A percentile compares a stretch with the other conserved stretches of the same genome.
Conservation (phyloP, 148 eudicot species). For the Rhododendron kiyosumense region DNA sequence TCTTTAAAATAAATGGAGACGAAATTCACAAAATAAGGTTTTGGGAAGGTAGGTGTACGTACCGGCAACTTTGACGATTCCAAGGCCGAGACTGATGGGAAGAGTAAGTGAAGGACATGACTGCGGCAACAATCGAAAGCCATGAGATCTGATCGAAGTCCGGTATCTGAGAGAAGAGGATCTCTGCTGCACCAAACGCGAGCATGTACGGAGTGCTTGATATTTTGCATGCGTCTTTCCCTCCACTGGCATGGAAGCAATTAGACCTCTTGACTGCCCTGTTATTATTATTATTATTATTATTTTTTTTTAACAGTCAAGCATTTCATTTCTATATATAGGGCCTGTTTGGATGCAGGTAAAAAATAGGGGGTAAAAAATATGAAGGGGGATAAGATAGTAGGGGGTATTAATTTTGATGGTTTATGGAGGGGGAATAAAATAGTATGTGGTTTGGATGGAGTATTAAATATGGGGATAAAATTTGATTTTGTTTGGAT, state of each 20-base stretch:
- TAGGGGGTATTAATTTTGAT: no score
- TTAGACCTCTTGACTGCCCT: conserved; percentile 36
- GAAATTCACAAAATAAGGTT: no score
- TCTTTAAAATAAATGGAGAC: no score
- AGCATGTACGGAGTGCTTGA: conserved; percentile 34
- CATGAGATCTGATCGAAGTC: conserved; percentile 36
- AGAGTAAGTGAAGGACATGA: conserved; percentile 49
- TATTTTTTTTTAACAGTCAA: no score
- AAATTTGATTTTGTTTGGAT: no score
- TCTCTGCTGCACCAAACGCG: conserved; percentile 26
- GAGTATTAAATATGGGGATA: no score
- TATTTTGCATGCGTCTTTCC: conserved; percentile 22
- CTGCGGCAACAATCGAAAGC: conserved; percentile 43
- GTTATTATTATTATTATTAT: background rate
- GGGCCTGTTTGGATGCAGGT: no score
- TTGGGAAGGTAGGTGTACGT: background rate
- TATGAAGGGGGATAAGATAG: no score
- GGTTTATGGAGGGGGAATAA: no score
- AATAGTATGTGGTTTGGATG: no score
- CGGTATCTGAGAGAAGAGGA: conserved; percentile 35
- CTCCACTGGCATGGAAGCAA: conserved; percentile 26
- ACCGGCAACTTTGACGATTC: conserved; percentile 37
- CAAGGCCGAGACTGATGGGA: conserved; percentile 33
- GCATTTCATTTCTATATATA: no score
- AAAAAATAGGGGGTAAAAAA: no score